These are phyloP conservation scores for Silene uniflora DNA, from an alignment of 148 eudicot genomes.

Conservation along the genomic window DNA sequence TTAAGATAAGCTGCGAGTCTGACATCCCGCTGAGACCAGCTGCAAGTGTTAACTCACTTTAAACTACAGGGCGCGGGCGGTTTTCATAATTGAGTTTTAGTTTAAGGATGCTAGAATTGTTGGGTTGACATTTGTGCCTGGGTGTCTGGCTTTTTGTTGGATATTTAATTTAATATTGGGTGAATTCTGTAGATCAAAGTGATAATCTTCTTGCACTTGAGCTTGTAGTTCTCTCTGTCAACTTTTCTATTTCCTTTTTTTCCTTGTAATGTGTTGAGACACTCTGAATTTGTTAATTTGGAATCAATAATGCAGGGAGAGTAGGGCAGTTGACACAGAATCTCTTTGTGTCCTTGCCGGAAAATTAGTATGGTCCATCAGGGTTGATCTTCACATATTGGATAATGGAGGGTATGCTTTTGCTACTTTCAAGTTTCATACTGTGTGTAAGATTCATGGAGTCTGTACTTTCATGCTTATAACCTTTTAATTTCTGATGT, in stretches of 20 bases:
- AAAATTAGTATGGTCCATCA: constrained; percentile 83
- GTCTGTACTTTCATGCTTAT: background rate
- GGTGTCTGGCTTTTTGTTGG: background rate
- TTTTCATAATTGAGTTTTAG: background rate
- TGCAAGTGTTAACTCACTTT: background rate
- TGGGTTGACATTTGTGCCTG: background rate
- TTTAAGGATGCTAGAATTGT: background rate
- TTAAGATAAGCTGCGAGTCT: background rate
- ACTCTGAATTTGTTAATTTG: constrained; percentile 6
- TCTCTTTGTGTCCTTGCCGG: constrained; percentile 91
- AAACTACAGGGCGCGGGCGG: background rate
- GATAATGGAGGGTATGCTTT: constrained; percentile 85
- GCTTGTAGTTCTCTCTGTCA: background rate
- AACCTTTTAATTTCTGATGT: constrained; percentile 5
- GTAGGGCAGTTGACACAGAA: constrained; percentile 93
- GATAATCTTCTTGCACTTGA: background rate
- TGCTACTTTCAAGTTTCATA: constrained; percentile 12
- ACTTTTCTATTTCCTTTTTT: too few relatives aligned
- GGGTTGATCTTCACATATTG: constrained; percentile 82
- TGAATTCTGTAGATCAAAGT: background rate
- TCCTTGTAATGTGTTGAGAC: background rate
- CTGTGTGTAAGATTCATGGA: background rate
- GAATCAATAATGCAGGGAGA: constrained; percentile 58
- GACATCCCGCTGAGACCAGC: background rate
- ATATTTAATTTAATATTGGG: background rate